Evolutionary conservation across 495 filamentous ascomycete species (phyloP).

Genomic region (Penicillium turbatum): DNA sequence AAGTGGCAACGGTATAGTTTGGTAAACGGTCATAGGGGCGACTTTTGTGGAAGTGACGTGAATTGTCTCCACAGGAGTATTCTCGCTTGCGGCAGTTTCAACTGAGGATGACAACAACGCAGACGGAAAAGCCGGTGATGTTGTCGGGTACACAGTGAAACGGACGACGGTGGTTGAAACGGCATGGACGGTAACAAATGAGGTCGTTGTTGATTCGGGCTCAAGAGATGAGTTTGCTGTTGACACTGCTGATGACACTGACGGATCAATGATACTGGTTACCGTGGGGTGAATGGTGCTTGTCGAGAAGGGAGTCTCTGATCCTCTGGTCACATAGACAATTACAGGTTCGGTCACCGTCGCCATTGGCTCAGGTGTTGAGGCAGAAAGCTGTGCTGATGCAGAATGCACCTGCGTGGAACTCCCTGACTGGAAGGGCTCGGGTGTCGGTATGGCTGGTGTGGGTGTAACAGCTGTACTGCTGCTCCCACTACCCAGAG

Average conservation of each 20-base stretch:
- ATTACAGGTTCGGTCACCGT: conserved; percentile 11
- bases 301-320: conserved; percentile 10
- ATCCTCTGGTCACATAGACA: conserved; percentile 13
- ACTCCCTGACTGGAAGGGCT: too few relatives aligned
- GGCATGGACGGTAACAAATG: neutral
- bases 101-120: neutral
- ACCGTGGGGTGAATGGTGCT: conserved; percentile 3
- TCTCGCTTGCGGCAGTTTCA: neutral
- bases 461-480: neutral
- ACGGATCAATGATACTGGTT: neutral
- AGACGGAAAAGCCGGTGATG: neutral
- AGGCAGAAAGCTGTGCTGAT: neutral
- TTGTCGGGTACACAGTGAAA: conserved; percentile 7
- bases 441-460: neutral
- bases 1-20: neutral
- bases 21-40: conserved; percentile 9
- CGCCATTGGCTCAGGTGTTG: neutral
- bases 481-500: neutral
- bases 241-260: neutral
- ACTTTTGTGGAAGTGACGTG: neutral
- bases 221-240: neutral
- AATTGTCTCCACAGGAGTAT: neutral
- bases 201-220: neutral
- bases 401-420: neutral
- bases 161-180: conserved; percentile 4